Evolutionary conservation across 495 filamentous ascomycete species (phyloP).

Genomic region (Penicillium coffeae): DNA sequence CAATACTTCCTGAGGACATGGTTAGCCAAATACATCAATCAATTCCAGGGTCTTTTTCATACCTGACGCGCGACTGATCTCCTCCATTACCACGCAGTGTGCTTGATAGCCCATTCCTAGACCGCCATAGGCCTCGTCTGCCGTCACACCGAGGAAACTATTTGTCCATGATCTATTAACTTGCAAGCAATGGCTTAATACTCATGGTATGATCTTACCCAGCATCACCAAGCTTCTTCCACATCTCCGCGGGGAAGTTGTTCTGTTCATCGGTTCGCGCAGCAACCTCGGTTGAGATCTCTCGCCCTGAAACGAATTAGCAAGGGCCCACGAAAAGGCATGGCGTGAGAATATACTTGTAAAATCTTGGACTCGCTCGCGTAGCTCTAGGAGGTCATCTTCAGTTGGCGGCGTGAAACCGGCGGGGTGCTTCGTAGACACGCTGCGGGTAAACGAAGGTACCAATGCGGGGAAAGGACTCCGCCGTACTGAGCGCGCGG

Average conservation of each 20-base stretch:
- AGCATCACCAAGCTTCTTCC: slow-evolving; percentile 87
- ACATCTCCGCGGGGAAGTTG: slow-evolving; percentile 87
- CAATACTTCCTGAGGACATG: slow-evolving; percentile 66
- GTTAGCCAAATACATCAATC: neutral
- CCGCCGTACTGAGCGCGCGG: slow-evolving; percentile 23
- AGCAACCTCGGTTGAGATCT: slow-evolving; percentile 79
- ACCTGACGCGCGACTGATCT: slow-evolving; percentile 67
- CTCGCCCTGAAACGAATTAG: slow-evolving; percentile 34
- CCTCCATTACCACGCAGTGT: slow-evolving; percentile 95
- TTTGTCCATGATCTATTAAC: slow-evolving; percentile 5
- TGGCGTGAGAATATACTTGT: slow-evolving; percentile 45
- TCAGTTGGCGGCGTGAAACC: slow-evolving; percentile 73
- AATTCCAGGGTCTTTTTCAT: neutral
- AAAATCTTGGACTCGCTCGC: slow-evolving; percentile 91
- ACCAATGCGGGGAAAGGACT: slow-evolving; percentile 30
- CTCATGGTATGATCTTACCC: slow-evolving; percentile 39
- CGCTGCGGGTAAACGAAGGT: slow-evolving; percentile 30
- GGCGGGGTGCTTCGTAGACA: slow-evolving; percentile 76
- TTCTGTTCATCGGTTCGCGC: slow-evolving; percentile 77
- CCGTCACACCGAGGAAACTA: slow-evolving; percentile 87
- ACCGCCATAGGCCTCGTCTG: slow-evolving; percentile 89
- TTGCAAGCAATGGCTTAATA: neutral
- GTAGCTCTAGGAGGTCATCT: slow-evolving; percentile 76
- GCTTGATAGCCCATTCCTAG: slow-evolving; percentile 94
- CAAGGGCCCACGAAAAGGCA: neutral